These are phyloP conservation scores for Syncephalastrum sp. DNA, from an alignment of 371 early-diverging fungal species.

Conservation along the genomic window DNA sequence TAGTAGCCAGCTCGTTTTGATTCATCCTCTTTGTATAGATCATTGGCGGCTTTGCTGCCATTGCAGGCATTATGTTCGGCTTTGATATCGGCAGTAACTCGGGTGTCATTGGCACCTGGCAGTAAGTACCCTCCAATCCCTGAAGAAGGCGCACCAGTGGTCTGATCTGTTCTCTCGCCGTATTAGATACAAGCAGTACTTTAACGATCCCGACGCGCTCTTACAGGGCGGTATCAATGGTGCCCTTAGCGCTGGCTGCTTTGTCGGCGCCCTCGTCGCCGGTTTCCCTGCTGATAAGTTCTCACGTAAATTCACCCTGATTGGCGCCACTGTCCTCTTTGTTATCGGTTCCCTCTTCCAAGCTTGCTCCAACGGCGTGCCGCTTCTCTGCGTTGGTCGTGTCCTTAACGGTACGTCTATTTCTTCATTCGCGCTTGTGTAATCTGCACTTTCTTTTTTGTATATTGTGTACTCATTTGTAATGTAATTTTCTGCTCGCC, in stretches of 20 bases:
- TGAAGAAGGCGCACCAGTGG: too few relatives aligned
- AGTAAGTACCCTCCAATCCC: slow-evolving; percentile 22
- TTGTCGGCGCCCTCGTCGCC: slow-evolving; percentile 30
- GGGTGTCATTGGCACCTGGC: slow-evolving; percentile 54
- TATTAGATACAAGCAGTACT: slow-evolving; percentile 51
- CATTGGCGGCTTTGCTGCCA: slow-evolving; percentile 55
- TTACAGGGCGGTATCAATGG: slow-evolving; percentile 67
- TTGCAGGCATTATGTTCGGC: slow-evolving; percentile 64
- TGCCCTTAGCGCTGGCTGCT: slow-evolving; percentile 35
- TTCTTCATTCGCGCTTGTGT: background rate
- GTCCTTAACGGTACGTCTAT: slow-evolving; percentile 23
- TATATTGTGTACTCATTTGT: background rate
- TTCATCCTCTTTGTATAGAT: slow-evolving; percentile 27
- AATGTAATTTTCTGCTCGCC: background rate
- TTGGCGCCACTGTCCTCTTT: slow-evolving; percentile 26
- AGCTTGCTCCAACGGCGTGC: slow-evolving; percentile 30
- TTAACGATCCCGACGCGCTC: slow-evolving; percentile 48
- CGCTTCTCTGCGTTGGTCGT: slow-evolving; percentile 33
- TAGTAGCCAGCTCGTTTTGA: background rate
- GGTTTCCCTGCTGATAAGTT: slow-evolving; percentile 29
- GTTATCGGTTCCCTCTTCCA: slow-evolving; percentile 29
- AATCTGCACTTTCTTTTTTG: too few relatives aligned
- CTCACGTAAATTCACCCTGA: slow-evolving; percentile 31
- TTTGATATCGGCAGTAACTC: slow-evolving; percentile 63
- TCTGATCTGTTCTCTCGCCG: background rate